phyloP scores from a whole-genome alignment of 495 filamentous ascomycete species.

The Podospora pseudoanserina region DNA sequence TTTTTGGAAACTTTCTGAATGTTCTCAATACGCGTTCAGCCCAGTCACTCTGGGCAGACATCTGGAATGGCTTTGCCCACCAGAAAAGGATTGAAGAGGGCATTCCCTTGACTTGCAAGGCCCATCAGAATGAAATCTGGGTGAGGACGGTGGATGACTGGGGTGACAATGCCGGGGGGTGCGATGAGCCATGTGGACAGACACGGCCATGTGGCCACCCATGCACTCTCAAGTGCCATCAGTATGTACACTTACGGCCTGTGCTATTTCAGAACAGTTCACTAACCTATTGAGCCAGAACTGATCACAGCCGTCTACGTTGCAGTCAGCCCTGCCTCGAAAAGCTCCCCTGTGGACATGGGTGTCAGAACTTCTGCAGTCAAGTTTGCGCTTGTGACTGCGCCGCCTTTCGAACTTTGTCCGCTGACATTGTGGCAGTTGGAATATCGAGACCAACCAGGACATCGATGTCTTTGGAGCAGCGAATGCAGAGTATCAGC shows the following conservation, averaged over 20 bases:
- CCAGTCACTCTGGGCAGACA: conserved; percentile 39
- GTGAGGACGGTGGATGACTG: conserved; percentile 49
- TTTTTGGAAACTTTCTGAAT: conserved; percentile 73
- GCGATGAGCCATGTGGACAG: conserved; percentile 48
- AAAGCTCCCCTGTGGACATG: conserved; percentile 61
- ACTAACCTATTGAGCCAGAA: conserved; percentile 46
- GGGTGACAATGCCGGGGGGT: conserved; percentile 58
- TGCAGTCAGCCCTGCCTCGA: conserved; percentile 62
- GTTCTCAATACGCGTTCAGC: conserved; percentile 40
- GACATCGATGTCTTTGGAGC: conserved; percentile 10
- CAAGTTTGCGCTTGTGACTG: conserved; percentile 39
- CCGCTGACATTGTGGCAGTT: background rate
- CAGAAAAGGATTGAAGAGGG: conserved; percentile 20
- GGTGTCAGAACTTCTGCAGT: conserved; percentile 42
- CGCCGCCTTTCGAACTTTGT: conserved; percentile 18
- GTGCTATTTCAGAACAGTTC: background rate
- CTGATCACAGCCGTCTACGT: conserved; percentile 57
- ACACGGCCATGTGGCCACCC: conserved; percentile 40
- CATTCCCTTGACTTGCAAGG: conserved; percentile 41
- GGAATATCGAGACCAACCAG: background rate
- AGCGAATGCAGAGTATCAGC: conserved; percentile 16
- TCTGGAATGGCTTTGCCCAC: conserved; percentile 31
- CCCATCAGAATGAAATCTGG: conserved; percentile 35
- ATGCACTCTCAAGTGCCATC: conserved; percentile 46
- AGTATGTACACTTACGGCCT: conserved; percentile 27